Evolutionary conservation across 441 rosid species (phyloP).

Genomic region (Flueggea neowawraea): DNA sequence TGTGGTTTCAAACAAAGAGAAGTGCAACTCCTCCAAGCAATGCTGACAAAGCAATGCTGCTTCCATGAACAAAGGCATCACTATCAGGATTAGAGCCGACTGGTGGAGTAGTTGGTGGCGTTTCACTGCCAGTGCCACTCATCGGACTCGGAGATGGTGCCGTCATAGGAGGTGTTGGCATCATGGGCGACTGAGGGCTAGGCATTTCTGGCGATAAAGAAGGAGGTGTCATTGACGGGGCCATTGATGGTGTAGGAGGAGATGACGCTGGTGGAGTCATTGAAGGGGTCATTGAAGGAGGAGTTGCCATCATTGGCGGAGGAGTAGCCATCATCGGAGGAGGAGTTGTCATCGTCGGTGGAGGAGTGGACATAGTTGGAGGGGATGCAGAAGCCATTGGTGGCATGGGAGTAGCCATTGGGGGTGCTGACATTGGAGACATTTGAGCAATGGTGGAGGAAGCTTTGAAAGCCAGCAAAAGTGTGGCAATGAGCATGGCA

Average conservation of each 20-base stretch:
- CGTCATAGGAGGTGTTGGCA: neutral
- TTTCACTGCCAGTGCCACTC: neutral
- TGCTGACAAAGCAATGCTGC: slow-evolving; percentile 20
- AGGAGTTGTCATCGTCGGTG: neutral
- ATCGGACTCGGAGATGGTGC: neutral
- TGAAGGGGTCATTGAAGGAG: no score
- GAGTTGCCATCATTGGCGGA: no score
- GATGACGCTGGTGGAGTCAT: no score
- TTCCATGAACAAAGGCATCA: slow-evolving; percentile 19
- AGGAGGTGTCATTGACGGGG: neutral
- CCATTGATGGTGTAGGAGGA: no score
- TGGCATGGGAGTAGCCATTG: neutral
- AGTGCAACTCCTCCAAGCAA: slow-evolving; percentile 32
- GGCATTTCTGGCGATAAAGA: neutral
- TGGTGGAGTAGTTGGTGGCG: neutral
- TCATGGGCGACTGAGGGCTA: neutral
- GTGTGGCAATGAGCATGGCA: slow-evolving; percentile 20
- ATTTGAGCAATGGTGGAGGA: slow-evolving; percentile 27
- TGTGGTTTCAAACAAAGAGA: slow-evolving; percentile 22
- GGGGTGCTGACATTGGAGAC: slow-evolving; percentile 20
- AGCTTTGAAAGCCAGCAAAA: slow-evolving; percentile 16
- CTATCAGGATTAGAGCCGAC: no score
- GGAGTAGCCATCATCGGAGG: no score
- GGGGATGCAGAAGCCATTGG: neutral
- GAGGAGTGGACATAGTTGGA: neutral